These are phyloP conservation scores for Yamadazyma mexicana DNA, from an alignment of 1,139 yeast genomes.

Conservation along the genomic window DNA sequence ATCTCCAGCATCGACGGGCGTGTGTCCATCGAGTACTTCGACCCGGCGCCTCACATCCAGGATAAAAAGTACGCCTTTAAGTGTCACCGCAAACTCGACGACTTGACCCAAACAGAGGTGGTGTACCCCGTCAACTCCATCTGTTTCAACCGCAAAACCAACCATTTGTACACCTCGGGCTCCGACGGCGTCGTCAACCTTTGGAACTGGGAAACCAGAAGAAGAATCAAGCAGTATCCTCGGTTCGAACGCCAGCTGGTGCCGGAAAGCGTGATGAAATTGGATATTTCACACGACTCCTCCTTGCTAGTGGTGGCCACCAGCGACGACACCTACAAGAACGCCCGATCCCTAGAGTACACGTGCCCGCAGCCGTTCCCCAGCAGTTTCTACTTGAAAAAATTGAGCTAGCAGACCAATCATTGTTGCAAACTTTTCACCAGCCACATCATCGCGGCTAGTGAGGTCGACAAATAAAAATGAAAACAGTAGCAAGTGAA, in stretches of 20 bases:
- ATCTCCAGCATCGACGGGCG: conserved; percentile 86
- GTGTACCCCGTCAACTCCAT: conserved; percentile 80
- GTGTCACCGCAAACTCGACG: conserved; percentile 62
- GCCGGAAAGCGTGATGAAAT: conserved; percentile 44
- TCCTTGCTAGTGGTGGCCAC: conserved; percentile 57
- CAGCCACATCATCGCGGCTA: conserved; percentile 2
- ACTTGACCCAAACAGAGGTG: conserved; percentile 49
- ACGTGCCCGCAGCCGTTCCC: conserved; percentile 11
- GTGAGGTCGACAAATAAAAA: not conserved
- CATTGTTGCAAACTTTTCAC: not conserved
- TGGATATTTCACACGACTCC: conserved; percentile 39
- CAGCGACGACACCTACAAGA: conserved; percentile 58
- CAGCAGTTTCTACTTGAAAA: conserved; percentile 14
- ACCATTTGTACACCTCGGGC: conserved; percentile 71
- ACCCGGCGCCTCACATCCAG: conserved; percentile 49
- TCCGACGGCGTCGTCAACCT: conserved; percentile 74
- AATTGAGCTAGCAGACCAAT: not conserved
- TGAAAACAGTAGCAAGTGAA: not conserved
- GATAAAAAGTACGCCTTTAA: conserved; percentile 68
- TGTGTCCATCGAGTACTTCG: conserved; percentile 75
- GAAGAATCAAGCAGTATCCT: conserved; percentile 60
- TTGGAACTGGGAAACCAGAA: conserved; percentile 72
- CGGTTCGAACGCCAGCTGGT: conserved; percentile 30
- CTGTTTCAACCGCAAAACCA: conserved; percentile 48
- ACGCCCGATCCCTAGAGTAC: conserved; percentile 17